Base-by-base conservation (phyloP, 106 monocot genomes). In the Agapanthus africanus region DNA sequence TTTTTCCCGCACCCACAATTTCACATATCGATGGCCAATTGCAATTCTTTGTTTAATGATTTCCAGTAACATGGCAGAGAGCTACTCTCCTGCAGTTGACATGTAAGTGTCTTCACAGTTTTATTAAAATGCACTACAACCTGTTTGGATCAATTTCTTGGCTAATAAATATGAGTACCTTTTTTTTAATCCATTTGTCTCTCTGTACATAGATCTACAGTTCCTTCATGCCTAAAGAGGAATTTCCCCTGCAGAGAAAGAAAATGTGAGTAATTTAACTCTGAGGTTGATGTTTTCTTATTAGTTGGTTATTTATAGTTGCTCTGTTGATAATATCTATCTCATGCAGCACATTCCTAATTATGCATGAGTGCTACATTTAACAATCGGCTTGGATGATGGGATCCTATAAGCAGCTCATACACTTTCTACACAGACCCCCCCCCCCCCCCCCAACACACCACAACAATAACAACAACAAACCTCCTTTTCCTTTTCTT, bases 31-130 rank as follows among this genome's bases (percentile, higher is more conserved):
- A 64, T 49, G 44, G 3, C 4, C 39, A 40, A 40, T 35, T 16
- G n/a, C 76, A 39, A 70, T 33, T 38, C 2, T 49, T 26, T 34
- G 6, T 71, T 64, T 26, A 44, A 22, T 59, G 22, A 32, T 70
- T 86, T 80, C 41, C 82, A 88, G 91, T 38, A 85, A 91, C 72
- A 52, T 72, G 34, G 85, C 70, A 40, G 85, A 85, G 71, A 73
- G 72, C 72, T 90, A 80, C 74, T 82, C 89, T 30, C 38, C 67
- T 39, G n/a, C 21, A 22, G 50, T 69, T 8, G 57, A 75, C 41
- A 65, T 36, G 88, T 89, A 82, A 68, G 79, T 72, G 35, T 4
- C 44, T 66, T 10, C 46, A 37, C 16, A 46, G 28, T 61, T 16
- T 23, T 59, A 2, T 28, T 66, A 26, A 66, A 64, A 42, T 66